Percentiles rank a stretch among this genome's conserved stretches.
Conservation (phyloP, 768 basidiomycete species). For the Harrya chromipes region DNA sequence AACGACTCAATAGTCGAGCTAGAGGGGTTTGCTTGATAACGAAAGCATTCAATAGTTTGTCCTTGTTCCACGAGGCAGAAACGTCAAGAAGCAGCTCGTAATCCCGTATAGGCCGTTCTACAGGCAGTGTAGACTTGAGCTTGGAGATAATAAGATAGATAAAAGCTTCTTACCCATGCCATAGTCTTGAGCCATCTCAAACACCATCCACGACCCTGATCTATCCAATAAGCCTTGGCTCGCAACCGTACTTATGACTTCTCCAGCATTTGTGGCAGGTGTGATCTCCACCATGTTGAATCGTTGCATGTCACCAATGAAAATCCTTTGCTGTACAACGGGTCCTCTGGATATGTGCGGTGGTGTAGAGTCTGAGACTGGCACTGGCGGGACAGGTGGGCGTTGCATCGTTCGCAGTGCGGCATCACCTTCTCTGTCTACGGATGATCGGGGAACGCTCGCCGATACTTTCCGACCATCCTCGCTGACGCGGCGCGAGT, state of each 20-base stretch:
- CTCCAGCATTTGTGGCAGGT: slow-evolving; percentile 63
- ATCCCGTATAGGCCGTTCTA: slow-evolving; percentile 87
- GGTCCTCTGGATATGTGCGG: slow-evolving; percentile 28
- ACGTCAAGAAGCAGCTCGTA: slow-evolving; percentile 83
- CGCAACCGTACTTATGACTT: slow-evolving; percentile 66
- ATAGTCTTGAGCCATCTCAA: slow-evolving; percentile 86
- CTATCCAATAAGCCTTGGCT: slow-evolving; percentile 63
- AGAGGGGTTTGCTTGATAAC: slow-evolving; percentile 73
- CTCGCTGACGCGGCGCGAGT: slow-evolving; percentile 25
- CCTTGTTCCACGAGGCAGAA: slow-evolving; percentile 84
- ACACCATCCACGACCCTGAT: slow-evolving; percentile 82
- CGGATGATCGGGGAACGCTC: slow-evolving; percentile 18
- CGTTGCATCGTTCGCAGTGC: slow-evolving; percentile 26
- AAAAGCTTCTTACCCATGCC: slow-evolving; percentile 73
- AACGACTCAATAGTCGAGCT: slow-evolving; percentile 54
- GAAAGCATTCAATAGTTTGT: slow-evolving; percentile 76
- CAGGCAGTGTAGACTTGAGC: slow-evolving; percentile 12
- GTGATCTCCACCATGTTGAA: slow-evolving; percentile 73
- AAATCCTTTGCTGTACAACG: slow-evolving; percentile 65
- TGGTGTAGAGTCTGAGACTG: slow-evolving; percentile 33
- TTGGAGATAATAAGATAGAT: neutral
- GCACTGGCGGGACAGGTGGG: slow-evolving; percentile 39
- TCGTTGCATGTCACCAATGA: slow-evolving; percentile 72
- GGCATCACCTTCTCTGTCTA: slow-evolving; percentile 23
- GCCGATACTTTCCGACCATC: slow-evolving; percentile 23